Evolutionary conservation across 75 land plant genomes (phyloP), one percentile per base, ranked within the genome.

Genomic region (Sequoiadendron giganteum): DNA sequence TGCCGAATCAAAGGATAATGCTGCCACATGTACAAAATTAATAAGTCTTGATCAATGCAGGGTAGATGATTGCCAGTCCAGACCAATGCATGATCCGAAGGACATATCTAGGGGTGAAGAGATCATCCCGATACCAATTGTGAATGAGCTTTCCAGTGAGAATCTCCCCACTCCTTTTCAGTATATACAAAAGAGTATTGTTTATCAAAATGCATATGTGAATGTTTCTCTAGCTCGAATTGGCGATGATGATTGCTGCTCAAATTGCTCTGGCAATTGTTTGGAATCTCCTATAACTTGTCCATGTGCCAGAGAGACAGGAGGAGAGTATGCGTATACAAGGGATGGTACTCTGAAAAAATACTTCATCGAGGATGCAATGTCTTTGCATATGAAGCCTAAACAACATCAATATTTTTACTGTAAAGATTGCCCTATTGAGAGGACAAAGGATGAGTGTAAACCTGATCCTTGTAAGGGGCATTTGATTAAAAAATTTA

Each of bases 291-390:
- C 88, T 14, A 85, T 92, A 54, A 95, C 94, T 36, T 98, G 99
- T 93, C 94, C 95, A 32, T 98, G 99, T 89, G 95, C 97, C 39
- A 90, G 94, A 68, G 96, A 97, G 88, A 96, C 98, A 39, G 95
- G 95, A 14, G 98, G 98, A n/a, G 95, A 94, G 32, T 97, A 90
- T 92, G 99, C 95, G 0, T 97, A 97, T 42, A 91, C 93, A 42
- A 38, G 38, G 36, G 90, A 92, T 72, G 99, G 98, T 13, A 83
- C 91, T 77, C 78, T 97, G 39, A 93, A 88, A 68, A 90, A 89
- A 68, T 83, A 91, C 30, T 95, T 95, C 83, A 56, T 95, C 19
- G 88, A 88, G 16, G 86, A 79, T 16, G 94, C 90, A 58, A 90
- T 95, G 25, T 89, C 92, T 9, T 84, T 89, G 89, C 86, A 85